Evolutionary conservation across 129 eudicot species (phyloP).

Genomic region (Oenanthe sinensis): DNA sequence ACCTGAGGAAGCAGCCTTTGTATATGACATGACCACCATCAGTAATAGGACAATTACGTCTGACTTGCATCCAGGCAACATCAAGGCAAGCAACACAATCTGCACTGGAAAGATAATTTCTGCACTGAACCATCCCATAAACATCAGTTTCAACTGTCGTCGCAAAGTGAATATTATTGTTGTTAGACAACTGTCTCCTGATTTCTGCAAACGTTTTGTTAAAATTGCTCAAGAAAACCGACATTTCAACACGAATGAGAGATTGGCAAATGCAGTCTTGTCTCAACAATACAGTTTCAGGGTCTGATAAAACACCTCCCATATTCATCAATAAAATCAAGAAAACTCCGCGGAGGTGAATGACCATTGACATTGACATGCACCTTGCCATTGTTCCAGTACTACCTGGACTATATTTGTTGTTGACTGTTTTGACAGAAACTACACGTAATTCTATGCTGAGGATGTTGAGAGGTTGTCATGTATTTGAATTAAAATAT

Average conservation of each 20-base stretch:
- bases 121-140: conserved; percentile 61
- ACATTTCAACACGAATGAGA: background rate
- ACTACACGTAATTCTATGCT: background rate
- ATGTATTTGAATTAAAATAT: too few relatives aligned
- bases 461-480: too few relatives aligned
- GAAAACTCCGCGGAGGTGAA: background rate
- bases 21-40: conserved; percentile 64
- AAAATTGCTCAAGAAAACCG: conserved; percentile 15
- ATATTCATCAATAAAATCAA: background rate
- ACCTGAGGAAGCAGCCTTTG: conserved; percentile 79
- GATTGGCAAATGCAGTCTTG: background rate
- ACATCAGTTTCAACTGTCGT: conserved; percentile 44
- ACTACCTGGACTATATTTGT: background rate
- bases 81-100: conserved; percentile 60
- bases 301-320: background rate
- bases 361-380: background rate
- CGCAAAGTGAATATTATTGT: conserved; percentile 34
- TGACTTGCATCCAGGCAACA: conserved; percentile 30
- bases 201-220: conserved; percentile 42
- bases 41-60: conserved; percentile 36
- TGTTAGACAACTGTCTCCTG: conserved; percentile 30
- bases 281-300: background rate
- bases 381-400: background rate
- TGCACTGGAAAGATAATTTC: conserved; percentile 41
- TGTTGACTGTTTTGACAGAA: background rate